Evolutionary conservation across 1,284 basidiomycete genomes (phyloP).

Genomic region (Leccinum griseonigrum): DNA sequence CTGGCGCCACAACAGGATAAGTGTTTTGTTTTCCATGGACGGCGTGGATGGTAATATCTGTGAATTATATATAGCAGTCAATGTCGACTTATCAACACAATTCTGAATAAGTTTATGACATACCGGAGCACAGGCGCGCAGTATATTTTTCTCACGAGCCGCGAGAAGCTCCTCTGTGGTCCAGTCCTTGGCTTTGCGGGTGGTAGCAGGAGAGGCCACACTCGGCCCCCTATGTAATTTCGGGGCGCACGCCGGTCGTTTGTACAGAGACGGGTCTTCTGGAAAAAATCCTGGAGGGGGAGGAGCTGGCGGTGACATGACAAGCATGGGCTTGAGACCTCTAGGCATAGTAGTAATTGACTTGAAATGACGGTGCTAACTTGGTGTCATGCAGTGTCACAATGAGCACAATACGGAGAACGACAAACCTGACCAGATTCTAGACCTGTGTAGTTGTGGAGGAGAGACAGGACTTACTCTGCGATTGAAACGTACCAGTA

Average conservation of each 20-base stretch:
- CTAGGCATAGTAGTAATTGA: neutral
- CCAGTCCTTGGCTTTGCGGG: neutral
- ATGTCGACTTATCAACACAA: neutral
- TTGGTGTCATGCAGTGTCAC: too few relatives aligned
- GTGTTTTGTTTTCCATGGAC: neutral
- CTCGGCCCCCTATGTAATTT: neutral
- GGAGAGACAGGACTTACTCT: too few relatives aligned
- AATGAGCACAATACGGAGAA: too few relatives aligned
- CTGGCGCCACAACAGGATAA: neutral
- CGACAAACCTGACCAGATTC: too few relatives aligned
- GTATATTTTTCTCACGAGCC: neutral
- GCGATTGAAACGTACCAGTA: too few relatives aligned
- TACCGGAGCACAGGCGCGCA: constrained; percentile 2
- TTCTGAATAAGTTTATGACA: neutral
- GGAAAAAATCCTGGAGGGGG: constrained; percentile 6
- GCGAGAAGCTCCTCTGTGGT: neutral
- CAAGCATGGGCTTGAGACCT: neutral
- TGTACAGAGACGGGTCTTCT: constrained; percentile 4
- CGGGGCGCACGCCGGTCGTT: neutral
- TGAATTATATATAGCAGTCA: neutral
- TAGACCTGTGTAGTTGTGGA: too few relatives aligned
- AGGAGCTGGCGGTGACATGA: neutral
- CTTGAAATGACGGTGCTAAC: neutral
- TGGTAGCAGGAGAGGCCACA: neutral
- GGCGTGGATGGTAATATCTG: constrained; percentile 1